Percentiles rank a stretch among this genome's conserved stretches.
Conservation (phyloP, 1,284 basidiomycete species). For the Pterulicium gracile region DNA sequence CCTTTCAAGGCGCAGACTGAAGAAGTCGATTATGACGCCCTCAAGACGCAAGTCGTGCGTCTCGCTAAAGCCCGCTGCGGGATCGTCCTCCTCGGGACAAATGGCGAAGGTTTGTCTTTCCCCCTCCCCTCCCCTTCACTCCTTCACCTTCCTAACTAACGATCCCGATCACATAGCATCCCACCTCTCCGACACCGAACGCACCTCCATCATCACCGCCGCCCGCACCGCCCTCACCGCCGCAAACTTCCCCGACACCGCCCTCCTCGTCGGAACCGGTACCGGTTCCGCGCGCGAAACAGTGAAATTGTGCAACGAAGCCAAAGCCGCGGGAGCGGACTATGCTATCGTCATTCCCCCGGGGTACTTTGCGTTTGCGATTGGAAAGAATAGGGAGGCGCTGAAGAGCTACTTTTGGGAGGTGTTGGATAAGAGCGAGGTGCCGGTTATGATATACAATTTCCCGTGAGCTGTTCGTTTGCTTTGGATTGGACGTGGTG, state of each 20-base stretch:
- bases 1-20: constrained; percentile 5
- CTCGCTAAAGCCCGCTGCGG: constrained; percentile 2
- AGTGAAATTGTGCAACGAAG: constrained; percentile 2
- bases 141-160: neutral
- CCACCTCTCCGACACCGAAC: constrained; percentile 6
- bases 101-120: constrained; percentile 2
- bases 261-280: constrained; percentile 4
- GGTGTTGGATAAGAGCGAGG: constrained; percentile 4
- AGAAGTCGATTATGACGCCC: constrained; percentile 4
- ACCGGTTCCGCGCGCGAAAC: constrained; percentile 3
- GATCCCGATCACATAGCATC: neutral
- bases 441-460: constrained; percentile 5
- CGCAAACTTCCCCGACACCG: constrained; percentile 4
- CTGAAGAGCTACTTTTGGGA: constrained; percentile 3
- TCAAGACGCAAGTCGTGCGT: constrained; percentile 2
- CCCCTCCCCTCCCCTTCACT: neutral
- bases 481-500: neutral
- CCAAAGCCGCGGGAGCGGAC: constrained; percentile 4
- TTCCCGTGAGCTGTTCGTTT: constrained; percentile 1
- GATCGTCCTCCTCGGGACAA: constrained; percentile 4
- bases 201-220: constrained; percentile 8
- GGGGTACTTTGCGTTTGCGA: constrained; percentile 4
- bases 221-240: constrained; percentile 7
- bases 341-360: constrained; percentile 4
- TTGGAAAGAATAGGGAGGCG: constrained; percentile 2